A percentile compares a stretch with the other conserved stretches of the same genome.
Conservation (phyloP, 768 basidiomycete genomes). For the Phylloporus sp. region DNA sequence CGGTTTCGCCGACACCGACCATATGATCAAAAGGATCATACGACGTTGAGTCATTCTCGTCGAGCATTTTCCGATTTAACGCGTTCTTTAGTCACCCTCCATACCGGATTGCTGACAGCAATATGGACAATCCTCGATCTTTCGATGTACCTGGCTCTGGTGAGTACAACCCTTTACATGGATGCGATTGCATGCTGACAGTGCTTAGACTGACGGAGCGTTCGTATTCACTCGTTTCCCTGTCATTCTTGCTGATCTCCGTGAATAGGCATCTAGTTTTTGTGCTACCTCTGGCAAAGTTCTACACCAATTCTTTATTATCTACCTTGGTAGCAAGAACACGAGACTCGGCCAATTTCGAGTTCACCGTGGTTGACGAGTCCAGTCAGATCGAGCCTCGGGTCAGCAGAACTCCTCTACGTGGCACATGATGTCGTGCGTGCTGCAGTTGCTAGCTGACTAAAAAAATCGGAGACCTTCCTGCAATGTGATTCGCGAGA, state of each 20-base stretch:
- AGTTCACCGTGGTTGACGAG: slow-evolving; percentile 23
- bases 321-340: slow-evolving; percentile 32
- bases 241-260: not conserved
- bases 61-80: not conserved
- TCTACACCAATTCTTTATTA: slow-evolving; percentile 34
- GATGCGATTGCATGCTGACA: slow-evolving; percentile 1
- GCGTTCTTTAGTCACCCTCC: slow-evolving; percentile 32
- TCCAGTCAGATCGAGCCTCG: slow-evolving; percentile 16
- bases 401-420: slow-evolving; percentile 12
- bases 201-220: slow-evolving; percentile 19
- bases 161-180: slow-evolving; percentile 1
- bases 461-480: slow-evolving; percentile 2
- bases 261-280: slow-evolving; percentile 26
- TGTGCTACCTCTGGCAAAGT: slow-evolving; percentile 30
- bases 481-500: slow-evolving; percentile 7
- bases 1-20: slow-evolving; percentile 35
- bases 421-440: not conserved
- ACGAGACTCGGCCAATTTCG: slow-evolving; percentile 13
- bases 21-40: slow-evolving; percentile 35
- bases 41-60: slow-evolving; percentile 16
- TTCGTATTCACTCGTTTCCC: not conserved
- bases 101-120: slow-evolving; percentile 37
- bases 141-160: slow-evolving; percentile 24
- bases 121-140: slow-evolving; percentile 33
- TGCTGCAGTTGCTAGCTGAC: slow-evolving; percentile 6